Base-by-base conservation (phyloP, 345 rosid species). In the Pugionium cornutum region DNA sequence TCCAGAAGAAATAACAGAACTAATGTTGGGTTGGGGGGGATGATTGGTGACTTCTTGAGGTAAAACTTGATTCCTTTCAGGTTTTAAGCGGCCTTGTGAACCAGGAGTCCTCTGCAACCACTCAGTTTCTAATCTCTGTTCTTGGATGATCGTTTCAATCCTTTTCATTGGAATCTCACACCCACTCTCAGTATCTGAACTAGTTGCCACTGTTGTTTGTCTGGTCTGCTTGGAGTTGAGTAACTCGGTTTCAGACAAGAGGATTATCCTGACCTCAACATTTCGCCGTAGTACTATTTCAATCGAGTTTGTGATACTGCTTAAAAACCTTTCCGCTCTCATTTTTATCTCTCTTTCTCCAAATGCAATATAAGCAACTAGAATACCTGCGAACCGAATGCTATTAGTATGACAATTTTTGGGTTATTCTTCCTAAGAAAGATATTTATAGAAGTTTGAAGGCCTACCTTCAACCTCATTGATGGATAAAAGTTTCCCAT, bases 291-390 rank as follows among this genome's bases (percentile, higher is more conserved):
- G 50, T 28, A 94, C 89, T 58, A 76, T 83, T 78, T 94, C 99
- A 67, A 94, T 81, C 7, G 96, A 84, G 72, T 94, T 90, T 65
- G 95, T 94, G 60, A 94, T 86, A 50, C 97, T 94, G 80, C 95
- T 94, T 76, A 88, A 55, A 75, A 90, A 94, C 79, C 99, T 84
- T 70, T 90, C 97, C 54, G 83, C 92, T 75, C 96, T 86, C 53
- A 75, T 53, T 82, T 90, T 90, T 69, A 90, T 77, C 66, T 83
- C 85, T 59, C 73, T 79, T 49, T 88, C 83, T 31, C 70, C 82
- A 73, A 94, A 90, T 34, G 87, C 95, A 65, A 94, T 68, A 73
- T 85, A 90, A 29, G 87, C 96, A 72, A 85, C 84, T 63, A 90
- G 73, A 75, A 81, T 77, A 76, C 92, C 99, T 90, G 87, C 75